Conservation (phyloP, 768 basidiomycete species). For the Hypholoma sublateritium region DNA sequence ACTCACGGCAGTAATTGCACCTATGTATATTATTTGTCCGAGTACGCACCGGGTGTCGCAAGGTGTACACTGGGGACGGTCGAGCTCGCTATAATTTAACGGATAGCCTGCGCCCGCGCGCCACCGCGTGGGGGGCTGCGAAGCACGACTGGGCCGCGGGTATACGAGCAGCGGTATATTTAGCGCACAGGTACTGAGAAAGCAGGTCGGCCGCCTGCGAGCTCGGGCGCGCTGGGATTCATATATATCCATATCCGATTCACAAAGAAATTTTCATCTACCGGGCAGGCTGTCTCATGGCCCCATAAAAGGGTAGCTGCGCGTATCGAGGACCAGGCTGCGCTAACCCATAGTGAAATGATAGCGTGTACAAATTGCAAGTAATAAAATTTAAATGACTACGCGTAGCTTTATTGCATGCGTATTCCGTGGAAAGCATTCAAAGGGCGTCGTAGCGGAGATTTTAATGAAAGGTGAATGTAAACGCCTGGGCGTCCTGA, state of each 20-base stretch:
- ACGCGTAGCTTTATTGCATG: too few relatives aligned
- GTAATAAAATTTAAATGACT: too few relatives aligned
- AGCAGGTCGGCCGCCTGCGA: neutral
- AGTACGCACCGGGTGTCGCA: neutral
- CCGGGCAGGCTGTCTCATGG: neutral
- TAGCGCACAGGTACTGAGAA: neutral
- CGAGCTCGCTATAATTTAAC: neutral
- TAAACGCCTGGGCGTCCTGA: too few relatives aligned
- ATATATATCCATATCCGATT: neutral
- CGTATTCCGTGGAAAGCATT: too few relatives aligned
- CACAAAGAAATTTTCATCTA: neutral
- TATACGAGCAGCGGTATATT: neutral
- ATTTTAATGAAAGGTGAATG: too few relatives aligned
- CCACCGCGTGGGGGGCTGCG: neutral
- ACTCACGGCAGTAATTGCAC: neutral
- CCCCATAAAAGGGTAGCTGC: neutral
- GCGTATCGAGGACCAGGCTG: too few relatives aligned
- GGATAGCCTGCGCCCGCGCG: neutral
- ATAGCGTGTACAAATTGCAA: too few relatives aligned
- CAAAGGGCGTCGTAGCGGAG: too few relatives aligned
- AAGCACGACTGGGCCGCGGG: neutral
- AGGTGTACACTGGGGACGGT: neutral
- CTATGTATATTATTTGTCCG: neutral
- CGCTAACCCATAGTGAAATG: too few relatives aligned
- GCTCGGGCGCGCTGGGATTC: neutral